Percentiles rank a stretch among this genome's conserved stretches.
Evolutionary conservation across 176 grass and related monocot species (phyloP).

Genomic region (Coix lacrymajobi): DNA sequence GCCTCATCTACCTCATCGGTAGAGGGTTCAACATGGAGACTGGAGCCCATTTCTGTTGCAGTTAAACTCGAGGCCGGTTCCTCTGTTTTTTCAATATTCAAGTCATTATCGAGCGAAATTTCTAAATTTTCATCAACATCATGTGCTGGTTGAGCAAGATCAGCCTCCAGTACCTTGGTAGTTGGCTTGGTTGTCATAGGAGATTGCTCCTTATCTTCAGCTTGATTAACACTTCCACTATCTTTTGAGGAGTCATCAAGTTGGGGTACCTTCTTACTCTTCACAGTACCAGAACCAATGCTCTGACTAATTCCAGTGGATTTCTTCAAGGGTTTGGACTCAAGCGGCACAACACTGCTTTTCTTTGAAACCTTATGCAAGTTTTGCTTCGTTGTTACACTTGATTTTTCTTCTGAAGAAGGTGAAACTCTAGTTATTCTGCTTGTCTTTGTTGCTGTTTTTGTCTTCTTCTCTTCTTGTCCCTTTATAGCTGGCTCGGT

Average conservation of each 20-base stretch:
- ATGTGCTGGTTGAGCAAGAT: conserved; percentile 88
- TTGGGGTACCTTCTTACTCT: conserved; percentile 55
- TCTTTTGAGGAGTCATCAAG: conserved; percentile 56
- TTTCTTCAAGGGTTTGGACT: conserved; percentile 86
- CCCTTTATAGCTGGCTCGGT: conserved; percentile 46
- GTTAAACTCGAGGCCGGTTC: conserved; percentile 51
- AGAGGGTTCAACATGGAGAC: conserved; percentile 39
- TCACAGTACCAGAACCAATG: conserved; percentile 39
- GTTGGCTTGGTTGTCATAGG: conserved; percentile 52
- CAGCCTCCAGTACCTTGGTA: conserved; percentile 80
- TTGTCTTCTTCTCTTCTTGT: conserved; percentile 65
- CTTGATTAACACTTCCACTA: conserved; percentile 53
- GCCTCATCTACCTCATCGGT: conserved; percentile 35
- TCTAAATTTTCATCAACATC: conserved; percentile 83
- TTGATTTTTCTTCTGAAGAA: conserved; percentile 52
- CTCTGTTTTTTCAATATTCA: conserved; percentile 82
- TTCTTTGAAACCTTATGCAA: conserved; percentile 87
- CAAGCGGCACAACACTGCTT: conserved; percentile 90
- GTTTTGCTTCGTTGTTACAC: conserved; percentile 43
- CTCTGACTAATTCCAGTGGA: conserved; percentile 31
- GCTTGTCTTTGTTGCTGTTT: conserved; percentile 41
- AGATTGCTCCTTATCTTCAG: conserved; percentile 66
- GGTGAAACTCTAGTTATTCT: conserved; percentile 48
- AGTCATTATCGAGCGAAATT: conserved; percentile 74
- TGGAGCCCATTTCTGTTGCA: conserved; percentile 42